These are phyloP conservation scores for Ilex aquifolium DNA, from an alignment of 257 asterid species.

Conservation along the genomic window DNA sequence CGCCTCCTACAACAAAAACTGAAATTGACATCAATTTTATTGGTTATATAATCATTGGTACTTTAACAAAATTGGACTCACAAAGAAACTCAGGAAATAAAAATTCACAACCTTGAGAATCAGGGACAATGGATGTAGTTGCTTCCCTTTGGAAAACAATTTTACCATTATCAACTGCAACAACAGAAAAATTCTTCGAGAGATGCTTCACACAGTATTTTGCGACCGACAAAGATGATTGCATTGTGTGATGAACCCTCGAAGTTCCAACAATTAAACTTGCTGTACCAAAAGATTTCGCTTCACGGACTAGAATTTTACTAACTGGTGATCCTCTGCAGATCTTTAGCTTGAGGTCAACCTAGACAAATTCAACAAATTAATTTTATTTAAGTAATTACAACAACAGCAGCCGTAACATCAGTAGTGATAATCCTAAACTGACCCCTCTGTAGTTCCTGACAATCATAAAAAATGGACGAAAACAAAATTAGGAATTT, in stretches of 20 bases:
- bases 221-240: constrained; percentile 67
- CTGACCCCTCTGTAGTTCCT: no score
- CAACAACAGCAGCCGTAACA: no score
- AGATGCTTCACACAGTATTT: constrained; percentile 72
- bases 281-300: constrained; percentile 50
- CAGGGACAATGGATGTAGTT: constrained; percentile 18
- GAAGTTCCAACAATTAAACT: constrained; percentile 68
- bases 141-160: constrained; percentile 50
- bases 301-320: constrained; percentile 57
- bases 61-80: no score
- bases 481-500: no score
- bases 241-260: constrained; percentile 37
- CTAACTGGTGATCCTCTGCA: constrained; percentile 73
- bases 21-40: no score
- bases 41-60: no score
- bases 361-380: constrained; percentile 31
- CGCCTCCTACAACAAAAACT: no score
- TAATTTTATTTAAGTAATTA: no score
- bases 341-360: constrained; percentile 82
- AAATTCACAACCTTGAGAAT: constrained; percentile 24
- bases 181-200: constrained; percentile 39
- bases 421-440: no score
- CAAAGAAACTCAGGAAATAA: no score
- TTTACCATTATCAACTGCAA: constrained; percentile 75
- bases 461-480: no score